Conservation (phyloP, 1,139 yeast species). For the Geotrichum australiense region DNA sequence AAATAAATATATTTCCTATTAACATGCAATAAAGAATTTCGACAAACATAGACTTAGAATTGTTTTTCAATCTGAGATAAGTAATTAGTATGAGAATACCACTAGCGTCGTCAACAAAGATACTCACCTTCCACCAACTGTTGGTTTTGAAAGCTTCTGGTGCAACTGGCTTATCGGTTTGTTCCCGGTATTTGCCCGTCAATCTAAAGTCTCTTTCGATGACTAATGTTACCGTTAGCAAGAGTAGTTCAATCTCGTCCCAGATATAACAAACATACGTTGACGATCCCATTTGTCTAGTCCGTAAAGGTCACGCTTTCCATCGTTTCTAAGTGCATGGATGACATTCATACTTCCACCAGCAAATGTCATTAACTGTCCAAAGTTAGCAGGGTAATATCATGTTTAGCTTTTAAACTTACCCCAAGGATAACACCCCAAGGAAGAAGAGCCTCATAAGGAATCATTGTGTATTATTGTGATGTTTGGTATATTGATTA, state of each 20-base stretch:
- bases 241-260: not conserved
- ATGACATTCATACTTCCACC: conserved; percentile 46
- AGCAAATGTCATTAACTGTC: conserved; percentile 43
- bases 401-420: conserved; percentile 24
- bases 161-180: conserved; percentile 59
- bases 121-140: conserved; percentile 39
- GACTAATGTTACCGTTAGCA: conserved; percentile 33
- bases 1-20: not conserved
- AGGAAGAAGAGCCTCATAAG: conserved; percentile 66
- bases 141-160: conserved; percentile 64
- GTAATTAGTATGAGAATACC: not conserved
- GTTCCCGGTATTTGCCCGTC: conserved; percentile 70
- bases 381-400: not conserved
- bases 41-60: not conserved
- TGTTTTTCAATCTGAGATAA: not conserved
- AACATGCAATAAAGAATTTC: conserved; percentile 2
- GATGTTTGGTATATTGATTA: no score
- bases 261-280: conserved; percentile 25
- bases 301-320: conserved; percentile 50
- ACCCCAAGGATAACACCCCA: conserved; percentile 55
- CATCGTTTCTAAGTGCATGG: conserved; percentile 45
- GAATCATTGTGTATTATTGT: conserved; percentile 51
- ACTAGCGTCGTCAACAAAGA: not conserved
- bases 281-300: conserved; percentile 54
- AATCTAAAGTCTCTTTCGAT: conserved; percentile 67